Evolutionary conservation across 768 basidiomycete species (phyloP), one percentile per base, ranked within the genome.

Genomic region (Lactifluus rugatus): DNA sequence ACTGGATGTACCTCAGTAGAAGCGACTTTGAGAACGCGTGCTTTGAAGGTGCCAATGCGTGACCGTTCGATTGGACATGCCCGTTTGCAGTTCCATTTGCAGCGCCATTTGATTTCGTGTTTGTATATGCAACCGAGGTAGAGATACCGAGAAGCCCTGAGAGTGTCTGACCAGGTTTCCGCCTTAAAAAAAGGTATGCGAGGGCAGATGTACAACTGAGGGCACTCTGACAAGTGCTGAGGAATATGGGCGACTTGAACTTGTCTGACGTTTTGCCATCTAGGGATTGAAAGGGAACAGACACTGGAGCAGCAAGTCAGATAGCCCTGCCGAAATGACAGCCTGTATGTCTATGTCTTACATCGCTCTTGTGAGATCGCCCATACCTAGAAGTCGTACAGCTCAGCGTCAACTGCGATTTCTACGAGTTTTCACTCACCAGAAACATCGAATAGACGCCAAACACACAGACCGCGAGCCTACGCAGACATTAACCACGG

Each of bases 321-420:
- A 51, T 16, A 6, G 37, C 4, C 2, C 21, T 23, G 42, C 17
- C 17, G 39, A 31, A 56, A 37, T 19, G 51, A n/a, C 34, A 14
- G 28, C 21, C 47, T 44, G 23, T 31, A 54, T 32, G 21, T 11
- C 82, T 31, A 54, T 32, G 21, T 11, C 82, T 66, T 71, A 96
- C 94, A 70, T 71, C 94, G 79, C 75, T 98, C 96, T 75, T 99
- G 96, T 9, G 92, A 89, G 45, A 94, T 81, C 11, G 89, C 93
- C 92, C 92, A 91, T 50, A 92, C 70, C 90, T 92, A 63, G 9
- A 34, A n/a, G 21, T 52, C 49, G 26, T 25, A 26, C 45, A 9
- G 23, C 31, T 55, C 26, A 54, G 50, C 23, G n/a, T 23, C 31
- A 19, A 39, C 41, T 4, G 7, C 5, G 7, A 25, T 8, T 4